Evolutionary conservation across 164 flowering plant species (phyloP).

Genomic region (Cinnamomum micranthum): DNA sequence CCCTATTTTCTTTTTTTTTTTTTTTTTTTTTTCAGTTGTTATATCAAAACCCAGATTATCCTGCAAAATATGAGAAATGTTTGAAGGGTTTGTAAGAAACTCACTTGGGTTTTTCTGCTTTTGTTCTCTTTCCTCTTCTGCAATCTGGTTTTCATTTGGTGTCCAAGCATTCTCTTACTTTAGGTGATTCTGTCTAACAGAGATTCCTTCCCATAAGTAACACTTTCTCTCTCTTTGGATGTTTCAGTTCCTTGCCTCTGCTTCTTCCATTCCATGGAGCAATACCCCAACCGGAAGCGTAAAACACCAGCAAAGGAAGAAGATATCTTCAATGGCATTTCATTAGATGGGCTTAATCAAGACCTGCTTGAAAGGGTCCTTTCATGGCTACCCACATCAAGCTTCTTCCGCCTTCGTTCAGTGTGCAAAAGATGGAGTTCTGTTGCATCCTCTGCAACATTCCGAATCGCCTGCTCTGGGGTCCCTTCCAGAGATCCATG

Average conservation of each 20-base stretch:
- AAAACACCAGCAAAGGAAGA: slow-evolving; percentile 15
- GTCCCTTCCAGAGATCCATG: slow-evolving; percentile 61
- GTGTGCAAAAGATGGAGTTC: slow-evolving; percentile 87
- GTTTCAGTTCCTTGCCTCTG: slow-evolving; percentile 13
- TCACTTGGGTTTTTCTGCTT: background rate
- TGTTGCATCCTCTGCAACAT: slow-evolving; percentile 43
- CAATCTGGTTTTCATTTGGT: slow-evolving; percentile 6
- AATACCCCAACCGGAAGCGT: slow-evolving; percentile 23
- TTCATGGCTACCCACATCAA: slow-evolving; percentile 67
- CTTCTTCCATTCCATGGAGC: slow-evolving; percentile 23
- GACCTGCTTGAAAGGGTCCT: slow-evolving; percentile 67
- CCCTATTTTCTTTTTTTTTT: too few species aligned
- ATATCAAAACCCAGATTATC: background rate
- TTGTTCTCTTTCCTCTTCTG: background rate
- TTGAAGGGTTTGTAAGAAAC: background rate
- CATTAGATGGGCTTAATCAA: slow-evolving; percentile 54
- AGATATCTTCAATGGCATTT: slow-evolving; percentile 3
- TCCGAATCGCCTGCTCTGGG: slow-evolving; percentile 51
- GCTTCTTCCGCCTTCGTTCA: slow-evolving; percentile 57
- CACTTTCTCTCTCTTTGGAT: background rate
- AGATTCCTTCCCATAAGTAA: slow-evolving; percentile 6
- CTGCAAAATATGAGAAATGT: background rate
- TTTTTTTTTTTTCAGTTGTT: background rate
- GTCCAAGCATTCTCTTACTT: slow-evolving; percentile 18
- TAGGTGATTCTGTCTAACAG: slow-evolving; percentile 11